Evolutionary conservation across 2,329 filamentous ascomycete species (phyloP).

Genomic region (Cryphonectria carpinicola): DNA sequence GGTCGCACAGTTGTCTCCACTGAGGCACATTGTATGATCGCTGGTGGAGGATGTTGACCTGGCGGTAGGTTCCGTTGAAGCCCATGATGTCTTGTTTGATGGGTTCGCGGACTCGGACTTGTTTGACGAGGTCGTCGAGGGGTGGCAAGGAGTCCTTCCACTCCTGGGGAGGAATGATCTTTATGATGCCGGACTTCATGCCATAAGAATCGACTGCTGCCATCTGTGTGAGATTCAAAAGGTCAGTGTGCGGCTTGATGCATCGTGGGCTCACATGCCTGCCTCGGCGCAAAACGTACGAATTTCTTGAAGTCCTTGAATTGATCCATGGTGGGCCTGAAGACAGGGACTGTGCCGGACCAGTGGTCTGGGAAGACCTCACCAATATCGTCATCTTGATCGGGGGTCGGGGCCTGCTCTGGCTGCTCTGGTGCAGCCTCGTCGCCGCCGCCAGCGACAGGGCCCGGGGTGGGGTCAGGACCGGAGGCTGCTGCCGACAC

Average conservation of each 20-base stretch:
- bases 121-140: slow-evolving; percentile 85
- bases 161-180: slow-evolving; percentile 90
- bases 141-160: slow-evolving; percentile 83
- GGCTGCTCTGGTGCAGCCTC: slow-evolving; percentile 19
- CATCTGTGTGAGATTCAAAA: slow-evolving; percentile 51
- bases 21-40: slow-evolving; percentile 95
- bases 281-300: slow-evolving; percentile 54
- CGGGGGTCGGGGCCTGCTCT: slow-evolving; percentile 31
- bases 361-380: slow-evolving; percentile 86
- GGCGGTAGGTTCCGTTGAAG: slow-evolving; percentile 91
- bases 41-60: slow-evolving; percentile 96
- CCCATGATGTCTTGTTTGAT: slow-evolving; percentile 99
- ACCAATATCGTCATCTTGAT: slow-evolving; percentile 61
- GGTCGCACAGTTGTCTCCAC: slow-evolving; percentile 91
- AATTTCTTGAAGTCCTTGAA: slow-evolving; percentile 93
- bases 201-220: slow-evolving; percentile 89
- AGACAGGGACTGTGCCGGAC: slow-evolving; percentile 90
- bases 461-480: slow-evolving; percentile 22
- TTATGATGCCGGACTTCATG: slow-evolving; percentile 97
- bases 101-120: slow-evolving; percentile 91
- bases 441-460: slow-evolving; percentile 26
- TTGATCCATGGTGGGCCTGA: slow-evolving; percentile 93
- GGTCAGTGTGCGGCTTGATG: slow-evolving; percentile 35
- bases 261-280: neutral
- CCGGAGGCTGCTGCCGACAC: slow-evolving; percentile 22